Evolutionary conservation across 352 stramenopile genomes (phyloP).

Genomic region (Pythium brassicae): DNA sequence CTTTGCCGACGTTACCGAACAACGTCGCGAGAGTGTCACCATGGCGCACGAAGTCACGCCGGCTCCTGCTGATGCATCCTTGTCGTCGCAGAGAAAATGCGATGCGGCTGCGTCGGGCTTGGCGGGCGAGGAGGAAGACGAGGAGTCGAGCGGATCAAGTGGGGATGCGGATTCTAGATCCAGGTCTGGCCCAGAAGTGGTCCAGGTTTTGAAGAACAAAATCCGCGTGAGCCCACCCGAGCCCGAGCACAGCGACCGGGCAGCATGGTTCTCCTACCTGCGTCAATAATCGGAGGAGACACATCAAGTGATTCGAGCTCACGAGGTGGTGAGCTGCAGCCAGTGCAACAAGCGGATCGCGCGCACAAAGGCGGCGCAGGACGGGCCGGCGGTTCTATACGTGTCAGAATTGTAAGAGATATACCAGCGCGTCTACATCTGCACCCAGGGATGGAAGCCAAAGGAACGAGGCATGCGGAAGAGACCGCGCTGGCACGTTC

Average conservation of each 20-base stretch:
- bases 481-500: neutral
- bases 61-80: too few species aligned
- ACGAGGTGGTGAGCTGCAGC: neutral
- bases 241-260: neutral
- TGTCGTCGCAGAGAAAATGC: too few species aligned
- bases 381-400: neutral
- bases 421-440: neutral
- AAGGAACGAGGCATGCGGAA: neutral
- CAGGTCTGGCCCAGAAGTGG: too few species aligned
- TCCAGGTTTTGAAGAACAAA: neutral
- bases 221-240: neutral
- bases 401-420: neutral
- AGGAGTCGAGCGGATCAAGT: too few species aligned
- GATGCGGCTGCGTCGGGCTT: too few species aligned
- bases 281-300: neutral
- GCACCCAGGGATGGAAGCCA: neutral
- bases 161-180: too few species aligned
- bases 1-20: too few species aligned
- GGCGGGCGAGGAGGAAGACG: too few species aligned
- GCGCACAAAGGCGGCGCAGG: neutral
- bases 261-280: neutral
- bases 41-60: too few species aligned
- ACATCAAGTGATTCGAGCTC: neutral
- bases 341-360: neutral
- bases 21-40: too few species aligned